A percentile compares a stretch with the other conserved stretches of the same genome.
Evolutionary conservation across 371 early-diverging fungal genomes (phyloP).

Genomic region (Phascolomyces articulosus): DNA sequence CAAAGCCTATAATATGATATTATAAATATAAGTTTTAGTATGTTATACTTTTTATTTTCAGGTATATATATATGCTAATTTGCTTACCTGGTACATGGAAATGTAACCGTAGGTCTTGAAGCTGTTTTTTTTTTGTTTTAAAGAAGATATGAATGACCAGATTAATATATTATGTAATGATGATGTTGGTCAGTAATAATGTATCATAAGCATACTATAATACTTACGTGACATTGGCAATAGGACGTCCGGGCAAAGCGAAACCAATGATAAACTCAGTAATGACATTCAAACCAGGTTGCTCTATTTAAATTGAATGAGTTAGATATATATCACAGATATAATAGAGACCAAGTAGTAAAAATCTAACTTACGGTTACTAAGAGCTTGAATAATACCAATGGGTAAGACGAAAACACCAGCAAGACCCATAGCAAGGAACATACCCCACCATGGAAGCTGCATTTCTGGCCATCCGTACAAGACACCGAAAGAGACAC

Average conservation of each 20-base stretch:
- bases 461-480: conserved; percentile 57
- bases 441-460: conserved; percentile 71
- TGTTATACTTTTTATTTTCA: neutral
- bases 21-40: neutral
- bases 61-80: too few relatives aligned
- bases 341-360: neutral
- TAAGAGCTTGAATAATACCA: conserved; percentile 78
- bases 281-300: conserved; percentile 75
- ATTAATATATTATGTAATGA: too few relatives aligned
- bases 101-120: conserved; percentile 74
- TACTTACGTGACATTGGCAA: conserved; percentile 56
- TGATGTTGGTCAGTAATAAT: too few relatives aligned
- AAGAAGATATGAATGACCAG: too few relatives aligned
- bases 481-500: conserved; percentile 54
- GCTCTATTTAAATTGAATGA: conserved; percentile 16
- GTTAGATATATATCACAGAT: too few relatives aligned
- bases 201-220: too few relatives aligned
- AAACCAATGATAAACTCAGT: conserved; percentile 72
- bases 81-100: conserved; percentile 49
- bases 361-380: conserved; percentile 35
- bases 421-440: conserved; percentile 66
- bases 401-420: conserved; percentile 77
- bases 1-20: conserved; percentile 28
- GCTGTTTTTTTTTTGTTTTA: neutral
- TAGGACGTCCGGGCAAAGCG: conserved; percentile 64